Conservation (phyloP, 441 rosid genomes). For the Kokia cookei region DNA sequence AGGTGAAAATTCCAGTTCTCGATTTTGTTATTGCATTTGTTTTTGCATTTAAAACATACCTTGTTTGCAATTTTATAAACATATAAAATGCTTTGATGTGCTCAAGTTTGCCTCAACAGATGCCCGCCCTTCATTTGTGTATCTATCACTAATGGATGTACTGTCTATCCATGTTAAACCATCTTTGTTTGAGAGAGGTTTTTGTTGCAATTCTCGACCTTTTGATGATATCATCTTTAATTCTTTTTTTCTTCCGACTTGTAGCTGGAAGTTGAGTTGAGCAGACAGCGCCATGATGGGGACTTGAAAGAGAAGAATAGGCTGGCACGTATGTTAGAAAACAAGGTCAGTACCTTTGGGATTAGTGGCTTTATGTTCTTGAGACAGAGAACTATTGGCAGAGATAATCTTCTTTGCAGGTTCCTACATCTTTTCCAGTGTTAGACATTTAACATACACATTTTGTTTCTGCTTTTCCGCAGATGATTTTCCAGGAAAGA, state of each 20-base stretch:
- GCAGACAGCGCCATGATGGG: constrained; percentile 90
- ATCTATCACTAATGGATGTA: background rate
- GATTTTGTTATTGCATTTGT: background rate
- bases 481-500: constrained; percentile 67
- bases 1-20: constrained; percentile 34
- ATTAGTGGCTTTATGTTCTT: background rate
- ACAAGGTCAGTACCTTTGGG: constrained; percentile 53
- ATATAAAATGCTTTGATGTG: background rate
- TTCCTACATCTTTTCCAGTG: background rate
- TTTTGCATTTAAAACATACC: background rate
- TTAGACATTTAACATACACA: background rate
- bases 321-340: constrained; percentile 63
- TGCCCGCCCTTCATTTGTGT: background rate
- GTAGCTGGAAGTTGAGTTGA: constrained; percentile 81
- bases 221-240: background rate
- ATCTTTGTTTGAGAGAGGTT: background rate
- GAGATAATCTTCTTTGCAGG: background rate
- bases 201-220: background rate
- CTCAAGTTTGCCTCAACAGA: background rate
- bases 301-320: constrained; percentile 90
- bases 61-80: background rate
- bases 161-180: background rate
- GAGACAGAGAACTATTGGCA: background rate
- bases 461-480: constrained; percentile 4
- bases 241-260: constrained; percentile 3